Conservation (phyloP, 176 grass and related monocot genomes). For the Aegilops speltoides region DNA sequence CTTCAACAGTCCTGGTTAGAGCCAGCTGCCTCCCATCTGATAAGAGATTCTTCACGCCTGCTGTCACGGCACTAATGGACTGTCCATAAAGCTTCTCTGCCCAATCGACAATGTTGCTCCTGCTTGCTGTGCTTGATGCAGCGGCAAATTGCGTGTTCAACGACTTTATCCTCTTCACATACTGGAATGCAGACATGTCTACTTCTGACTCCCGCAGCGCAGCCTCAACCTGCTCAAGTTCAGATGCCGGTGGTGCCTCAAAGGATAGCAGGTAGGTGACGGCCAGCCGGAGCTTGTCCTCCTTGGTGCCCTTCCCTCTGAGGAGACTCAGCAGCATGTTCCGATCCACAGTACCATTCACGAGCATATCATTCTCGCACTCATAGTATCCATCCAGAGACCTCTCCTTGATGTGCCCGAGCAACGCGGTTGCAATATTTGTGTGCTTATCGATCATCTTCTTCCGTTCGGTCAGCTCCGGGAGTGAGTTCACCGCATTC, state of each 20-base stretch:
- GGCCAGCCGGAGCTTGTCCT: slow-evolving; percentile 86
- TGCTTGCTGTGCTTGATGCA: slow-evolving; percentile 75
- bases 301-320: slow-evolving; percentile 81
- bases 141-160: slow-evolving; percentile 72
- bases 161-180: slow-evolving; percentile 92
- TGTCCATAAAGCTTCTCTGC: slow-evolving; percentile 96
- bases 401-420: slow-evolving; percentile 88
- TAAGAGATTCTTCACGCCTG: slow-evolving; percentile 93
- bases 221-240: slow-evolving; percentile 78
- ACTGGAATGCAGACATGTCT: slow-evolving; percentile 82
- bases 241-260: slow-evolving; percentile 54
- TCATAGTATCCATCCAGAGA: slow-evolving; percentile 77
- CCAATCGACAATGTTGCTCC: slow-evolving; percentile 94
- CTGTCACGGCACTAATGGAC: slow-evolving; percentile 80
- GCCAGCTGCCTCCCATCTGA: slow-evolving; percentile 86
- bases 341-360: slow-evolving; percentile 65
- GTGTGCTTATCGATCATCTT: slow-evolving; percentile 97
- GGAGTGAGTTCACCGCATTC: slow-evolving; percentile 92
- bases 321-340: slow-evolving; percentile 65
- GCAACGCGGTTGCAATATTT: slow-evolving; percentile 80
- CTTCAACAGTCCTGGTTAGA: slow-evolving; percentile 85
- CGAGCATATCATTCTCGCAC: slow-evolving; percentile 84
- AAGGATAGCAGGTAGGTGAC: slow-evolving; percentile 91
- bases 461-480: slow-evolving; percentile 83
- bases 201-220: slow-evolving; percentile 74